These are phyloP conservation scores for Trichoderma gracile DNA, from an alignment of 2,329 filamentous ascomycete genomes.

Conservation along the genomic window DNA sequence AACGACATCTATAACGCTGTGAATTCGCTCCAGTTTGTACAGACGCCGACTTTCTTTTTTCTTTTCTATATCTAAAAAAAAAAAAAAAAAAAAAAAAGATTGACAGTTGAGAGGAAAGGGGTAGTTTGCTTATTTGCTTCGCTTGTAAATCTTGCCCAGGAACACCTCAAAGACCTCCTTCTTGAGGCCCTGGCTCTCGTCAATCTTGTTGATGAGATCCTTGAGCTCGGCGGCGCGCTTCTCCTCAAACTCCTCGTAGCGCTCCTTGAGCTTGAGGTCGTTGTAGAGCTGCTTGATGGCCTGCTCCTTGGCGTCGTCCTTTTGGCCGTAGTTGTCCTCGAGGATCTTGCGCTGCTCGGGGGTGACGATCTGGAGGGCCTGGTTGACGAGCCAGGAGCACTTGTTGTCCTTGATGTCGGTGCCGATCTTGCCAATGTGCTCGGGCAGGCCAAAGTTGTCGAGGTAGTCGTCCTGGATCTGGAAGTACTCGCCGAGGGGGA, in stretches of 20 bases:
- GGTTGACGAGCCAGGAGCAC: conserved; percentile 97
- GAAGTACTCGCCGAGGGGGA: conserved; percentile 98
- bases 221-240: conserved; percentile 76
- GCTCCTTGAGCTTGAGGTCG: conserved; percentile 78
- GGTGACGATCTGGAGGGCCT: conserved; percentile 77
- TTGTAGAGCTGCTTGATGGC: conserved; percentile 86
- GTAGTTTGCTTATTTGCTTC: conserved; percentile 71
- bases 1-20: neutral
- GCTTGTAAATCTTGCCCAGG: conserved; percentile 96
- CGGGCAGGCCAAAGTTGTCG: conserved; percentile 92
- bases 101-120: neutral
- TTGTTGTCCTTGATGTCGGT: conserved; percentile 99
- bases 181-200: conserved; percentile 87
- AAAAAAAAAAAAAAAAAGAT: no score
- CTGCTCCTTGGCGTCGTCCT: conserved; percentile 80
- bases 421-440: conserved; percentile 95
- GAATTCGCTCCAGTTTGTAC: neutral
- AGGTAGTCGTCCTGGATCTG: conserved; percentile 99
- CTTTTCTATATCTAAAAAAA: neutral
- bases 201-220: conserved; percentile 72
- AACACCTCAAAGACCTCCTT: conserved; percentile 87
- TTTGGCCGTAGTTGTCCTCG: conserved; percentile 91
- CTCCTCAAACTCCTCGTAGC: conserved; percentile 90
- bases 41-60: neutral
- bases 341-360: conserved; percentile 85